These are phyloP conservation scores for Ogataea methylovora DNA, from an alignment of 805 yeast species.

Conservation along the genomic window DNA sequence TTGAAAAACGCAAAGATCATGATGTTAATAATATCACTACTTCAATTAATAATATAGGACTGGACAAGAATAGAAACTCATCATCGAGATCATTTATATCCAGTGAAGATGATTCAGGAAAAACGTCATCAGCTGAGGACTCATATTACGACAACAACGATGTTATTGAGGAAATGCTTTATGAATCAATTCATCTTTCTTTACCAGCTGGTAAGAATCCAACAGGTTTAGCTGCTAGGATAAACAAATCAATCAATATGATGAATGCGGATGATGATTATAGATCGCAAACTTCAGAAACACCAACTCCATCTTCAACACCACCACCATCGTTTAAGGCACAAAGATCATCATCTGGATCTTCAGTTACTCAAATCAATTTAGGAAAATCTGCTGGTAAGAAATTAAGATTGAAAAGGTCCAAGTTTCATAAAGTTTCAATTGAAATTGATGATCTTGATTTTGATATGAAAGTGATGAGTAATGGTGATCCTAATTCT, in stretches of 20 bases:
- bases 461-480: slow-evolving; percentile 35
- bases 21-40: background rate
- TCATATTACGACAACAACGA: slow-evolving; percentile 16
- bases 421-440: slow-evolving; percentile 50
- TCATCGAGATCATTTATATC: slow-evolving; percentile 1
- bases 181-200: slow-evolving; percentile 73
- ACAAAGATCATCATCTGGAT: slow-evolving; percentile 2
- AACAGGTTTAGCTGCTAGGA: slow-evolving; percentile 36
- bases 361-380: slow-evolving; percentile 18
- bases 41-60: too few species aligned
- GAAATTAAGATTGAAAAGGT: slow-evolving; percentile 56
- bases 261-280: slow-evolving; percentile 2
- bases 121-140: slow-evolving; percentile 2
- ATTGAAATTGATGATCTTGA: slow-evolving; percentile 50
- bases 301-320: slow-evolving; percentile 4
- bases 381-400: slow-evolving; percentile 25
- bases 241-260: slow-evolving; percentile 34
- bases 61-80: too few species aligned
- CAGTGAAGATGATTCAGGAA: slow-evolving; percentile 3
- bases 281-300: slow-evolving; percentile 2
- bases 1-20: slow-evolving; percentile 1
- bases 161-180: slow-evolving; percentile 55
- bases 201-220: slow-evolving; percentile 42
- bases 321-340: slow-evolving; percentile 8
- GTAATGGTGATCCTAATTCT: slow-evolving; percentile 28